Percentiles rank a stretch among this genome's conserved stretches.
phyloP scores from a whole-genome alignment of 306 rosid species.

The Biancaea sappan region DNA sequence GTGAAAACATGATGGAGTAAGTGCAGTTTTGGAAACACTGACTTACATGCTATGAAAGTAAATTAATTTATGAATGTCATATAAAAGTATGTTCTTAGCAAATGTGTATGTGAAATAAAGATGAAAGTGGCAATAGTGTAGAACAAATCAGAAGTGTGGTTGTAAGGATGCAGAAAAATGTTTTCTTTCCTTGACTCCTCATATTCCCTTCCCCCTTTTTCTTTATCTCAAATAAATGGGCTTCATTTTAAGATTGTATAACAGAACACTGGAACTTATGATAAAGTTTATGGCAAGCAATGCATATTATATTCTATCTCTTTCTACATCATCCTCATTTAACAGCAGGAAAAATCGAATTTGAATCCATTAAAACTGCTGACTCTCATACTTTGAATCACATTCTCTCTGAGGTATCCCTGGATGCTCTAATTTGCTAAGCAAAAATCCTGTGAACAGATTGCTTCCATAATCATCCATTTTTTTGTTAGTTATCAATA shows the following conservation, averaged over 20 bases:
- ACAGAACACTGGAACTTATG: constrained; percentile 8
- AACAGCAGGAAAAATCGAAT: constrained; percentile 6
- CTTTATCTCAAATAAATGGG: not conserved
- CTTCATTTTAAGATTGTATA: constrained; percentile 7
- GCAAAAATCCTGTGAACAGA: constrained; percentile 18
- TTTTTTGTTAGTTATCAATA: constrained; percentile 1
- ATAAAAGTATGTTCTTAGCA: not conserved
- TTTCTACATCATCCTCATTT: not conserved
- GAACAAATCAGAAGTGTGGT: not conserved
- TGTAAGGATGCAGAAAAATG: not conserved
- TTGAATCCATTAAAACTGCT: constrained; percentile 46
- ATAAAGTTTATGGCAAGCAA: not conserved
- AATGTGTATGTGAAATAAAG: not conserved
- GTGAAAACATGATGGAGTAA: constrained; percentile 4
- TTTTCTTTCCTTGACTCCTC: not conserved
- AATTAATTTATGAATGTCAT: not conserved
- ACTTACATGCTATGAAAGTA: constrained; percentile 15
- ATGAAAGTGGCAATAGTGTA: constrained; percentile 13
- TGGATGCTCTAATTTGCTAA: constrained; percentile 25
- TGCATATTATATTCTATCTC: constrained; percentile 7
- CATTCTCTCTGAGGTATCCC: constrained; percentile 69
- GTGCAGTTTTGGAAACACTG: not conserved
- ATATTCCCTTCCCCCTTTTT: not conserved
- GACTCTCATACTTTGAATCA: constrained; percentile 59
- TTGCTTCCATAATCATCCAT: not conserved